Base-by-base conservation (phyloP, 805 yeast species). In the Suhomyces sp. region DNA sequence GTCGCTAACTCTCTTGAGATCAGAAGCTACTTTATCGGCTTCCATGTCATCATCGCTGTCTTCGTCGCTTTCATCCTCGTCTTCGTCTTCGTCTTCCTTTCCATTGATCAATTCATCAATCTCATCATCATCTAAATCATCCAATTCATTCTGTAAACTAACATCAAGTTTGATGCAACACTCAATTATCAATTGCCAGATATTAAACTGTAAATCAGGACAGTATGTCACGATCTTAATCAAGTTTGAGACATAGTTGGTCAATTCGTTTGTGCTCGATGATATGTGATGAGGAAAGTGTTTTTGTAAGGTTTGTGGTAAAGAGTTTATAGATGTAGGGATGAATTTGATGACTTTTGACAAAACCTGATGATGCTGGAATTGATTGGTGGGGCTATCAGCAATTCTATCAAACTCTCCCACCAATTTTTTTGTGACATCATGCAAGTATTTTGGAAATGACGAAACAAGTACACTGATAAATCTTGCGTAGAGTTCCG, bases 401-500 rank as follows among this genome's bases (percentile, higher is more conserved):
- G 50, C 44, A 1, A 35, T 20, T 35, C 48, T 46, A 22, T 12
- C 33, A 60, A 93, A 87, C 60, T 84, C 90, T 17, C 76, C 60
- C 9, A 91, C 79, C n/a, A 93, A 68, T 52, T 81, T 79, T 53
- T 77, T 73, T 19, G 88, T 84, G n/a, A 93, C 89, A 53, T 89
- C 96, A 56, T 82, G 80, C 82, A 94, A 84, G 89, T 96, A 93
- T 66, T 85, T 89, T 6, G 98, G 98, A 54, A 85, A 77, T 44
- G 93, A 87, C 3, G 96, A 86, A 37, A 92, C 88, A 49, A 93
- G 76, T 24, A 92, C 88, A 44, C 83, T 78, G 44, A 89, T 71
- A 66, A 94, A 94, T 43, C 83, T 85, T 45, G 86, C 78, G 67
- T 87, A 91, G 45, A 76, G 71, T 46, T 75, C 72, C 22, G 81